Base-by-base conservation (phyloP, 495 filamentous ascomycete genomes). In the Elasticomyces elasticus region DNA sequence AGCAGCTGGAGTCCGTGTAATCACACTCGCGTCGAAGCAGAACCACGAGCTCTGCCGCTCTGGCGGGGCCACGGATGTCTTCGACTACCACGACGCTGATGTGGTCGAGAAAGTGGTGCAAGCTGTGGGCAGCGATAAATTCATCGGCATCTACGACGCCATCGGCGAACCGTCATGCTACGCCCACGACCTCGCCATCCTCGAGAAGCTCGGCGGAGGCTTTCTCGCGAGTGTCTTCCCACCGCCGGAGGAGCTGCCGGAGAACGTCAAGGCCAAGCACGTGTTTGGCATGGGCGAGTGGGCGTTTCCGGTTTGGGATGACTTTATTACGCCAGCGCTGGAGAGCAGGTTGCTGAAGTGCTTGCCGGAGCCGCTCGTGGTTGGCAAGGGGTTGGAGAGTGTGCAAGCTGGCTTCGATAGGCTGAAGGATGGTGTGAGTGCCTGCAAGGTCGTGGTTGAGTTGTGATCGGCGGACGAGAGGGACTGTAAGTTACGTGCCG, bases 1-100 rank as follows among this genome's bases (percentile, higher is more conserved):
- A 0, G 74, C 76, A 0, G 70, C 81, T 0, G 82, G 82, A 2
- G 75, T 76, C 23, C 72, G 76, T 12, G 82, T 85, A 2, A 64
- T 82, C 46, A 67, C 75, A 0, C 82, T 79, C 0, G 69, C 76
- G 0, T 76, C 73, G 0, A 64, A 67, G 1, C 70, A 71, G 56
- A 85, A 85, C 62, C 73, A 76, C 33, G 72, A 72, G 0, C 73
- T 72, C 46, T 64, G 78, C 30, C 73, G 71, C 55, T 58, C 49
- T 1, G 70, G 84, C 0, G 81, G 83, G 6, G 83, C 81, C 1
- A 68, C 27, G 7, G 56, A 47, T 24, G 41, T 48, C 4, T 9
- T 83, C 50, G 80, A 86, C 64, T 83, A 86, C 64, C 67, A 68
- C 6, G 64, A 56, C 41, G 19, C 62, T 33, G 30, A 33, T 33